Evolutionary conservation across 495 filamentous ascomycete genomes (phyloP).

Genomic region (Neohortaea acidophila): DNA sequence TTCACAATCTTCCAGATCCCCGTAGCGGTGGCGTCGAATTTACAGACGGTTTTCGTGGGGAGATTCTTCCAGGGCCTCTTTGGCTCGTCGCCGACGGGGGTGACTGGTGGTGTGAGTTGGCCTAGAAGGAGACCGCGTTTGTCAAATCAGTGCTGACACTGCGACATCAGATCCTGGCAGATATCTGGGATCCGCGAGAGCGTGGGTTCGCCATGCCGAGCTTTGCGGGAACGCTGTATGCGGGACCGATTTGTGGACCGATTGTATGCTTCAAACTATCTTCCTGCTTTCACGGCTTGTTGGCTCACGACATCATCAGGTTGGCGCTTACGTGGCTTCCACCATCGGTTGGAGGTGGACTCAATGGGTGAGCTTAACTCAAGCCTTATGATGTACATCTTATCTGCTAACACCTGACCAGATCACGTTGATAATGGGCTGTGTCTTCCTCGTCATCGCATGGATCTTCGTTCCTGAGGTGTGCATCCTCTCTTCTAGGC

Average conservation of each 20-base stretch:
- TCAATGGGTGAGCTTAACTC: too few relatives aligned
- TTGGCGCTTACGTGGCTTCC: too few relatives aligned
- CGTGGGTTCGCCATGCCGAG: constrained; percentile 42
- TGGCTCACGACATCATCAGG: too few relatives aligned
- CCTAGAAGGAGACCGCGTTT: too few relatives aligned
- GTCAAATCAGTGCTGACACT: too few relatives aligned
- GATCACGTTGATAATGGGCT: constrained; percentile 4
- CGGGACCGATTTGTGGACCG: constrained; percentile 43
- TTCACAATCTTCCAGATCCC: constrained; percentile 49
- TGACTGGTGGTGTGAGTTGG: constrained; percentile 46
- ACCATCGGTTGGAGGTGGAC: too few relatives aligned
- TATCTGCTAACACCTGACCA: too few relatives aligned
- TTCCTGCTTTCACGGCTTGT: too few relatives aligned
- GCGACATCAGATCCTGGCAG: too few relatives aligned
- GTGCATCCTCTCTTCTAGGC: too few relatives aligned
- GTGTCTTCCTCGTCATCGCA: constrained; percentile 22
- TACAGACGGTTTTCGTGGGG: constrained; percentile 43
- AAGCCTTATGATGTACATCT: too few relatives aligned
- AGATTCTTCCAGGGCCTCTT: constrained; percentile 45
- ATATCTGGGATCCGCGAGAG: constrained; percentile 45
- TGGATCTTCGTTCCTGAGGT: not conserved
- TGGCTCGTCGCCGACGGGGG: constrained; percentile 45
- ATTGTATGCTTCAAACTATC: too few relatives aligned
- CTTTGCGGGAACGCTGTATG: constrained; percentile 31
- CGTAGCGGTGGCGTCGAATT: constrained; percentile 44